Evolutionary conservation across 2,329 filamentous ascomycete genomes (phyloP), one percentile per base, ranked within the genome.

Genomic region (Phaeosphaeriaceae sp.): DNA sequence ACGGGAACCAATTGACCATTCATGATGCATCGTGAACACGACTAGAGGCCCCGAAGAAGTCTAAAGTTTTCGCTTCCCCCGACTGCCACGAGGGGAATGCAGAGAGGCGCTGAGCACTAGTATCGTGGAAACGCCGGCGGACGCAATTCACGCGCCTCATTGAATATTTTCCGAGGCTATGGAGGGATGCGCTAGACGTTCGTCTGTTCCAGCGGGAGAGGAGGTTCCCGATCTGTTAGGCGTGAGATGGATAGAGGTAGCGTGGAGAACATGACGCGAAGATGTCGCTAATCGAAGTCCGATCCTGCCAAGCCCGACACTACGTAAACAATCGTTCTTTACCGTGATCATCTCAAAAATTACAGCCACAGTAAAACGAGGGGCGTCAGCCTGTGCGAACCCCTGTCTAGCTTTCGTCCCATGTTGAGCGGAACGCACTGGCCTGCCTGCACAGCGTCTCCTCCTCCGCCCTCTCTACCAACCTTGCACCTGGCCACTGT

Each of bases 1-100:
- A 21, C 42, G 54, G 47, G 23, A 28, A 44, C 42, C 21, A 52
- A 46, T 23, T 17, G 48, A 24, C 26, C 32, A 56, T 46, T 52
- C 30, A 30, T n/a, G 24, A 51, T 35, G 28, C 26, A n/a, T 11
- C 32, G 7, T 13, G 7, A 23, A 17, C 22, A 23, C 30, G 28
- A 30, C n/a, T 35, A 30, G 28, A 32, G 22, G 49, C 30, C 30
- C 30, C 28, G 30, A 51, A 35, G 49, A 51, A 17, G 28, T 23
- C 32, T 28, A 51, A 11, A 35, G 19, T 22, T 40, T 11, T 51
- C 22, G 30, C n/a, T 40, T n/a, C n/a, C 19, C 28, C 49, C 49
- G 49, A 19, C 30, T 32, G 21, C 26, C 49, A 35, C 49, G 49
- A 35, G 30, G 30, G 19, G 42, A 15, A 22, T 13, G 28, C 49